A percentile compares a stretch with the other conserved stretches of the same genome.
phyloP scores from a whole-genome alignment of 495 filamentous ascomycete species.

The Amorphotheca resinae region DNA sequence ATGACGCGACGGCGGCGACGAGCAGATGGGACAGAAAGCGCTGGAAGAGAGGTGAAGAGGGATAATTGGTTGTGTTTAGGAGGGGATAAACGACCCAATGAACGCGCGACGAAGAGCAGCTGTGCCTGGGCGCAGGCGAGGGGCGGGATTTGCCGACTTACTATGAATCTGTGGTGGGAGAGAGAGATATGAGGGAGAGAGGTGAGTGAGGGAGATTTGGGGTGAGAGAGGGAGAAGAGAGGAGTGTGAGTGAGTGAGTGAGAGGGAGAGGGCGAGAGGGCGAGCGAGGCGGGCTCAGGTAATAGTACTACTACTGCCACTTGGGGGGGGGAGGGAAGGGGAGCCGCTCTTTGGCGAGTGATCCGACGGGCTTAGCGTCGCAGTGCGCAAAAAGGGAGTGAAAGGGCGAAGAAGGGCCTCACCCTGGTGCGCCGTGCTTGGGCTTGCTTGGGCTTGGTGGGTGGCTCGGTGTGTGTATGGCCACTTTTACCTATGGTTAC shows the following conservation, averaged over 20 bases:
- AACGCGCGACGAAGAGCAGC: not conserved
- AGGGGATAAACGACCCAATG: constrained; percentile 11
- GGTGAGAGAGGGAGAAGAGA: not conserved
- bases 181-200: not conserved
- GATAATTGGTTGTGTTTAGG: constrained; percentile 10
- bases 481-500: too few relatives aligned
- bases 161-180: too few relatives aligned
- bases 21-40: not conserved
- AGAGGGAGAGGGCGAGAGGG: not conserved
- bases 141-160: not conserved
- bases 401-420: too few relatives aligned
- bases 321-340: too few relatives aligned
- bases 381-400: too few relatives aligned
- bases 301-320: too few relatives aligned
- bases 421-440: too few relatives aligned
- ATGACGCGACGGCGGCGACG: constrained; percentile 11
- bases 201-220: not conserved
- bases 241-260: not conserved
- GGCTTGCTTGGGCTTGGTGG: too few relatives aligned
- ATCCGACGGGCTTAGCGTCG: too few relatives aligned
- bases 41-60: too few relatives aligned
- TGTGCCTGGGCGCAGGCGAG: not conserved
- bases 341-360: too few relatives aligned
- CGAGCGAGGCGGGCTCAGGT: not conserved
- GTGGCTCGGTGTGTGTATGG: too few relatives aligned